Conservation (phyloP, 2,329 filamentous ascomycete genomes). For the Ambrosiella beaveri region DNA sequence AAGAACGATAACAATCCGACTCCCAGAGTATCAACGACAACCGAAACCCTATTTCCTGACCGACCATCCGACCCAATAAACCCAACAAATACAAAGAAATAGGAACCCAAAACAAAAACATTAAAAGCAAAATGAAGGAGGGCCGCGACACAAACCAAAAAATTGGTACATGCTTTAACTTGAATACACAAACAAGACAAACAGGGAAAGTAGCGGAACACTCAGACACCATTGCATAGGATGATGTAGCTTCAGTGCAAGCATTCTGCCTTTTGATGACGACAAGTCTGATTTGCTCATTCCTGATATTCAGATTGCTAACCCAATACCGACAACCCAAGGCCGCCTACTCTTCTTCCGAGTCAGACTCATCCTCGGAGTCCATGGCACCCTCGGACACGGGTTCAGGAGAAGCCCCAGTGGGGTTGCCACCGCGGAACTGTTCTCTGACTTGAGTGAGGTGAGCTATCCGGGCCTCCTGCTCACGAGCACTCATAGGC, state of each 20-base stretch:
- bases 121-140: too few relatives aligned
- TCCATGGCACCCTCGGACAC: constrained; percentile 12
- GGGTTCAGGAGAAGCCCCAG: constrained; percentile 13
- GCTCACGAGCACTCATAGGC: constrained; percentile 54
- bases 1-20: background rate
- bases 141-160: too few relatives aligned
- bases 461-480: constrained; percentile 46
- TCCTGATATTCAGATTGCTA: background rate
- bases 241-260: background rate
- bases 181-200: too few relatives aligned
- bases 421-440: constrained; percentile 12
- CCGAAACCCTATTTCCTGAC: background rate
- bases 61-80: too few relatives aligned
- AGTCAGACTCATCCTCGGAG: constrained; percentile 26
- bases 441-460: constrained; percentile 35
- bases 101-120: too few relatives aligned
- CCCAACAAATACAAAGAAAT: too few relatives aligned
- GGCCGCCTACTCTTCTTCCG: constrained; percentile 27
- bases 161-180: too few relatives aligned
- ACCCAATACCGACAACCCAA: background rate
- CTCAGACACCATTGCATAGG: too few relatives aligned
- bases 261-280: background rate
- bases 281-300: background rate
- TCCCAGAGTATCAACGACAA: background rate
- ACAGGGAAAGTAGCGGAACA: too few relatives aligned